These are phyloP conservation scores for Ogataea methanolica DNA, from an alignment of 805 yeast genomes.

Conservation along the genomic window DNA sequence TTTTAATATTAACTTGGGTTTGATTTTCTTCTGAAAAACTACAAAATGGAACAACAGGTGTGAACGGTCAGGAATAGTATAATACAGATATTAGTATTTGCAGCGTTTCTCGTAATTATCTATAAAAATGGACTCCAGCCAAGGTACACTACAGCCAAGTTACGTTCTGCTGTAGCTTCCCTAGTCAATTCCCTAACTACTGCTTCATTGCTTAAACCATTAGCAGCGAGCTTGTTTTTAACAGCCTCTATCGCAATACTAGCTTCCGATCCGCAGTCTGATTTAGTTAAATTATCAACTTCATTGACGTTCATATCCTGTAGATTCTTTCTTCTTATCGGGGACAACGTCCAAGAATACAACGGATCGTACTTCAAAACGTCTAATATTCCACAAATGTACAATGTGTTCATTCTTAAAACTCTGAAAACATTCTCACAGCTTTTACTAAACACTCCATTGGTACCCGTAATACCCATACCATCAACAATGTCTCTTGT, in stretches of 20 bases:
- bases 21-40: too few relatives aligned
- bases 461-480: conserved; percentile 80
- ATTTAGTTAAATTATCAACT: conserved; percentile 17
- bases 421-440: conserved; percentile 72
- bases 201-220: conserved; percentile 76
- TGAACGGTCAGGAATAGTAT: too few relatives aligned
- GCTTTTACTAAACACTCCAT: conserved; percentile 69
- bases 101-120: background rate
- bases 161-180: conserved; percentile 64
- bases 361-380: conserved; percentile 90
- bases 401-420: conserved; percentile 58
- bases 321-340: conserved; percentile 52
- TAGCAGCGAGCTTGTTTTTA: conserved; percentile 58
- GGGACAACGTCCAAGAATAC: conserved; percentile 87
- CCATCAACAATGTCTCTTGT: conserved; percentile 92
- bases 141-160: conserved; percentile 68
- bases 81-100: too few relatives aligned
- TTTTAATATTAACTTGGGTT: too few relatives aligned
- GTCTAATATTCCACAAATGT: conserved; percentile 76
- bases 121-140: conserved; percentile 84
- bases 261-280: conserved; percentile 58
- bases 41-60: too few relatives aligned
- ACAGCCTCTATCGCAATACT: conserved; percentile 73
- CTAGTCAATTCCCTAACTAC: conserved; percentile 74
- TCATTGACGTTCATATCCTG: conserved; percentile 34